Evolutionary conservation across 345 rosid genomes (phyloP), one percentile per base, ranked within the genome.

Genomic region (Odontarrhena argentea): DNA sequence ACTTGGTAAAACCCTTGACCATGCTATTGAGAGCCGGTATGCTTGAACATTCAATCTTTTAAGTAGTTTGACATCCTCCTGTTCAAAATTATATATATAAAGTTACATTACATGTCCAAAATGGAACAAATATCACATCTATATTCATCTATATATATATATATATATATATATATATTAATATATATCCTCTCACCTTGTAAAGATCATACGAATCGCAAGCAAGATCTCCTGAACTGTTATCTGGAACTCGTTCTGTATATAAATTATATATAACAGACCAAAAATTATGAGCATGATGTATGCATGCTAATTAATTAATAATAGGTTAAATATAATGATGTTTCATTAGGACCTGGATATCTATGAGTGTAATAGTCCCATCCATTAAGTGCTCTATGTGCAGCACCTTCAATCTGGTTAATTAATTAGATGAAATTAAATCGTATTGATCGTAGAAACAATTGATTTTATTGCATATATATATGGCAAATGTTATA

Each of bases 1-100:
- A 18, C 22, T 18, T 18, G 22, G 22, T 18, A 18, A 18, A 18
- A 18, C 22, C 22, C 22, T 18, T 18, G 22, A 18, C 22, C 22
- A 64, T 6, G 68, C 68, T 48, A 63, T 63, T n/a, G 67, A 63
- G 67, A 63, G 2, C 24, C 67, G 56, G 67, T 63, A 63, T 48
- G 67, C 67, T 48, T 63, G 45, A 36, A 1, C 67, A 4, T 48
- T 63, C 56, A 48, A 6, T 36, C 8, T 36, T 24, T 48, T 49
- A 12, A 63, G 56, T 9, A 63, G 7, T 48, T 24, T 0, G 56
- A 63, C 67, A 36, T 63, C 67, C 32, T 48, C 56, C 56, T 18
- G 22, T 18, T 18, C 22, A 18, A 18, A 18, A 18, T 18, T 18
- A 18, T 18, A 18, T 18, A 18, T 18, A 18, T 18, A 18, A 18